A percentile compares a stretch with the other conserved stretches of the same genome.
These are phyloP conservation scores for Kwoniella europaea DNA, from an alignment of 768 basidiomycete genomes.

Conservation along the genomic window DNA sequence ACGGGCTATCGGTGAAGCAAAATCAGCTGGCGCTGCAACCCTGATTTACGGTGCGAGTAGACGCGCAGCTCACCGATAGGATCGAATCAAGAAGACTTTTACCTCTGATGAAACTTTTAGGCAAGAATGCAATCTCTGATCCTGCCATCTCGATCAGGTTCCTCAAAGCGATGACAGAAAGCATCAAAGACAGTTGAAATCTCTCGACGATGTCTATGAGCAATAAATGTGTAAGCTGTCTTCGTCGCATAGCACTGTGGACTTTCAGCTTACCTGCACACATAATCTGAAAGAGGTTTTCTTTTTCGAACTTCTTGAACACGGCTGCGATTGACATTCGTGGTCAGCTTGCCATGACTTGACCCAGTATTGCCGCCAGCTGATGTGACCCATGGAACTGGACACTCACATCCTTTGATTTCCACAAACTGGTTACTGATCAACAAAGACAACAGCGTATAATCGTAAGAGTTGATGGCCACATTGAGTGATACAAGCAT, in stretches of 20 bases:
- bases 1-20: conserved; percentile 69
- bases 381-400: neutral
- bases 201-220: conserved; percentile 90
- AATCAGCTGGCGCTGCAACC: no score
- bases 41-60: no score
- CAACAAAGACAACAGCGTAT: conserved; percentile 87
- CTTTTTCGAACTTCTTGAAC: conserved; percentile 99
- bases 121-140: conserved; percentile 77
- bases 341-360: neutral
- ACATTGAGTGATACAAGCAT: conserved; percentile 94
- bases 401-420: conserved; percentile 80
- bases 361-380: neutral
- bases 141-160: conserved; percentile 94
- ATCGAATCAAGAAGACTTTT: conserved; percentile 67
- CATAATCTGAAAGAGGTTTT: conserved; percentile 96
- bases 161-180: conserved; percentile 85
- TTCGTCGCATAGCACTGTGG: neutral
- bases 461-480: conserved; percentile 96
- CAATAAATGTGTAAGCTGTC: neutral
- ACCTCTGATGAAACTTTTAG: conserved; percentile 60
- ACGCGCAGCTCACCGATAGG: conserved; percentile 68
- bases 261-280: conserved; percentile 74
- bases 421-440: conserved; percentile 99
- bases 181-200: conserved; percentile 89
- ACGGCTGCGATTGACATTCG: conserved; percentile 61